Conservation (phyloP, 768 basidiomycete genomes). For the Boletellus ananiceps region DNA sequence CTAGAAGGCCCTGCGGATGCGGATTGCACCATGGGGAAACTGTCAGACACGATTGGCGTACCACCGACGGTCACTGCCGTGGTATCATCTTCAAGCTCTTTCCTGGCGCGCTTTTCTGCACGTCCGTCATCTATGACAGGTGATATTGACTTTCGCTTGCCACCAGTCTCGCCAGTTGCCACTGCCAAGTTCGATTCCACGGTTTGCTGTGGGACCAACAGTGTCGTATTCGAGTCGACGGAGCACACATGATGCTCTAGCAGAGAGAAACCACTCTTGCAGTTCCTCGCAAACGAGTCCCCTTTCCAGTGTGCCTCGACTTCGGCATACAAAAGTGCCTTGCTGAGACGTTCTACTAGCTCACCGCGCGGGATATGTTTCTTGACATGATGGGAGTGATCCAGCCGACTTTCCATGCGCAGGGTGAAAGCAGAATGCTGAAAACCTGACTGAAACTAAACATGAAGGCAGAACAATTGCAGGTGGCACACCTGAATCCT, state of each 20-base stretch:
- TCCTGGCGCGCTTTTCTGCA: constrained; percentile 60
- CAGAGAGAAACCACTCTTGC: constrained; percentile 70
- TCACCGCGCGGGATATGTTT: constrained; percentile 80
- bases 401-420: constrained; percentile 67
- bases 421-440: constrained; percentile 79
- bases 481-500: constrained; percentile 63
- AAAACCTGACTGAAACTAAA: constrained; percentile 49
- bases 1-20: constrained; percentile 12
- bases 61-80: constrained; percentile 40
- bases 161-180: constrained; percentile 19
- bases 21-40: constrained; percentile 17
- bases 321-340: constrained; percentile 76
- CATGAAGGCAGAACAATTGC: constrained; percentile 1
- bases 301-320: constrained; percentile 80
- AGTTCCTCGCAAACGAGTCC: constrained; percentile 55
- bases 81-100: constrained; percentile 39
- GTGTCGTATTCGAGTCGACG: constrained; percentile 35
- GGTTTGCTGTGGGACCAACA: constrained; percentile 15
- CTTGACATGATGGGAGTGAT: constrained; percentile 60
- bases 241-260: constrained; percentile 72
- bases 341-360: constrained; percentile 73
- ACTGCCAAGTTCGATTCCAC: constrained; percentile 9
- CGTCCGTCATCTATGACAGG: constrained; percentile 45
- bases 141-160: constrained; percentile 51
- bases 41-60: constrained; percentile 25